Evolutionary conservation across 495 filamentous ascomycete species (phyloP), one percentile per base, ranked within the genome.

Genomic region (Xylaria flabelliformis): DNA sequence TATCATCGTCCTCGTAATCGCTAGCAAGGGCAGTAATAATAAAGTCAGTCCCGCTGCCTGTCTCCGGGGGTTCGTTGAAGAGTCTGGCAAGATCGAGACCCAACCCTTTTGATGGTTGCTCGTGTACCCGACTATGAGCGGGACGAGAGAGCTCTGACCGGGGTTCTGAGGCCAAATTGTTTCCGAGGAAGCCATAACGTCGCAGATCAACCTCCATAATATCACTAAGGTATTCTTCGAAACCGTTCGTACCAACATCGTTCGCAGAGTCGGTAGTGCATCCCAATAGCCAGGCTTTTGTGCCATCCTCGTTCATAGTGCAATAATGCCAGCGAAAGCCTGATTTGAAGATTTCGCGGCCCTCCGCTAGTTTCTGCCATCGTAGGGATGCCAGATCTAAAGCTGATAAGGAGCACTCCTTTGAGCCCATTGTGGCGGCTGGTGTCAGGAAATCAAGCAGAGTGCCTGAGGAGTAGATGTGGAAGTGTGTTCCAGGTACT

Each of bases 301-400:
- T 98, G 1, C 94, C 94, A 68, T 94, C 91, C 73, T 96, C 90
- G 78, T 97, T 94, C 80, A 97, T 90, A 0, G 93, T 94, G 78
- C 96, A 98, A 78, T 99, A 99, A 80, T 98, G 95, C 97, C 97
- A 98, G 63, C 94, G 90, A 79, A 94, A 98, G 12, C 91, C 91
- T 1, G 89, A 86, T 66, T 92, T 87, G 82, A 98, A 98, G 32
- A 98, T 91, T 77, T 98, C 97, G 36, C 91, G 91, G 10, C 96
- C 97, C 73, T 97, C 95, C 12, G 94, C 95, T 8, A 99, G 82
- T 77, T 93, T 95, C 78, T 96, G 94, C 96, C 96, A 99, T 48
- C 94, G 90, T 63, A 98, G 82, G 17, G 93, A 90, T 67, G 90
- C 90, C 15, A 99, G 85, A 61, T 98, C 95, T 19, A 99, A 84